These are phyloP conservation scores for Yamadazyma akitaensis DNA, from an alignment of 805 yeast species.

Conservation along the genomic window DNA sequence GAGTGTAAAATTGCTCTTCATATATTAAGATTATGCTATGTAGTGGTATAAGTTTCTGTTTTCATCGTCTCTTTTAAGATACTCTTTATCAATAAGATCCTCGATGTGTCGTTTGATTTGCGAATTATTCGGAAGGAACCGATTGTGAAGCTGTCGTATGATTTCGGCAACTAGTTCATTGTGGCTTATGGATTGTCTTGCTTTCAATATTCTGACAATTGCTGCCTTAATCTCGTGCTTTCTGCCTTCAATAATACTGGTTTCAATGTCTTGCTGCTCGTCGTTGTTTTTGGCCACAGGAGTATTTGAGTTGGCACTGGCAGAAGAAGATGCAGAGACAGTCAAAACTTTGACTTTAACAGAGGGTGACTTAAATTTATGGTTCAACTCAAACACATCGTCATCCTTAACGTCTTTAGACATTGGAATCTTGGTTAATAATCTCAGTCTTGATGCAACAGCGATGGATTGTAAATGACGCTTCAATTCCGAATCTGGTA, in stretches of 20 bases:
- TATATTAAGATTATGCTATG: constrained; percentile 45
- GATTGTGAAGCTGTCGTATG: constrained; percentile 51
- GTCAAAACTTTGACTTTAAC: constrained; percentile 73
- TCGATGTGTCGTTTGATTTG: constrained; percentile 72
- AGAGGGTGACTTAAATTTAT: constrained; percentile 63
- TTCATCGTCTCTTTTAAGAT: constrained; percentile 65
- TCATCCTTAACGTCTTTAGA: constrained; percentile 60
- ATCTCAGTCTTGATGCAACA: constrained; percentile 74
- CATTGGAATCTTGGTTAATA: constrained; percentile 74
- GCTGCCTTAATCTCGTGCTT: constrained; percentile 77
- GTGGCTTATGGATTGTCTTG: constrained; percentile 58
- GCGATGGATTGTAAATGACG: constrained; percentile 82
- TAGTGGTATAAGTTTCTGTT: constrained; percentile 62
- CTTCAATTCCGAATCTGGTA: constrained; percentile 69
- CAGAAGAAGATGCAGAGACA: constrained; percentile 34
- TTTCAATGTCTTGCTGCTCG: constrained; percentile 53
- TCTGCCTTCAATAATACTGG: constrained; percentile 60
- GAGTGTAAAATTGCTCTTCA: background rate
- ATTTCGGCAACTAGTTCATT: constrained; percentile 67
- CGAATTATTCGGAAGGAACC: constrained; percentile 68
- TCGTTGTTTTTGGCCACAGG: constrained; percentile 39
- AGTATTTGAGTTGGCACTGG: constrained; percentile 9
- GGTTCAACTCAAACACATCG: constrained; percentile 68
- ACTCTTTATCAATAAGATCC: constrained; percentile 75
- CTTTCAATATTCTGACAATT: constrained; percentile 82